Evolutionary conservation across 2,329 filamentous ascomycete species (phyloP).

Genomic region (Fusarium burgessii): DNA sequence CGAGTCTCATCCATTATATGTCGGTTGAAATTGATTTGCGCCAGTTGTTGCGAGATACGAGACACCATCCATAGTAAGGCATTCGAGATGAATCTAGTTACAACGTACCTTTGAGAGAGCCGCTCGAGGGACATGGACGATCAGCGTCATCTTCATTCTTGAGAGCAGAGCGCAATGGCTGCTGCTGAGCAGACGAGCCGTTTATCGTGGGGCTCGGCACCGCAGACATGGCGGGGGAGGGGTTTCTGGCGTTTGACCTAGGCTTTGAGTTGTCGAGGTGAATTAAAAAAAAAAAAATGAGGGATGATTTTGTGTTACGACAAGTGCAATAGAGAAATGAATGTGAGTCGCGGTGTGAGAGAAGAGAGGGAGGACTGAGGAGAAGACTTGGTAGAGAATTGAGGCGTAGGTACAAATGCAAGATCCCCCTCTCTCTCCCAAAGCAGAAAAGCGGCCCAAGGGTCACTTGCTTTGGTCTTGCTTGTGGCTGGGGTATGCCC

Average conservation of each 20-base stretch:
- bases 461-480: slow-evolving; percentile 26
- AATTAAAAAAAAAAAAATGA: neutral
- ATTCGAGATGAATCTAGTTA: neutral
- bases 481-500: slow-evolving; percentile 19
- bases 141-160: slow-evolving; percentile 59
- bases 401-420: slow-evolving; percentile 43
- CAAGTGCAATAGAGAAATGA: slow-evolving; percentile 2
- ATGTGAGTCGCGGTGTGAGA: slow-evolving; percentile 21
- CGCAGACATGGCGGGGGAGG: slow-evolving; percentile 45
- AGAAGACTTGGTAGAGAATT: slow-evolving; percentile 31
- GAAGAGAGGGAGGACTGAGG: slow-evolving; percentile 1
- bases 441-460: slow-evolving; percentile 37
- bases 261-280: neutral
- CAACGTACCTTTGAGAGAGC: slow-evolving; percentile 60
- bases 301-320: neutral
- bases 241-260: slow-evolving; percentile 1
- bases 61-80: neutral
- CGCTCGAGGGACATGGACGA: slow-evolving; percentile 52
- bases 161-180: slow-evolving; percentile 57
- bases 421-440: slow-evolving; percentile 35
- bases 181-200: slow-evolving; percentile 30
- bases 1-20: slow-evolving; percentile 11
- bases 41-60: neutral
- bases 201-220: slow-evolving; percentile 41
- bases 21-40: slow-evolving; percentile 12